Evolutionary conservation across 2,329 filamentous ascomycete genomes (phyloP).

Genomic region (Aspergillus proliferans): DNA sequence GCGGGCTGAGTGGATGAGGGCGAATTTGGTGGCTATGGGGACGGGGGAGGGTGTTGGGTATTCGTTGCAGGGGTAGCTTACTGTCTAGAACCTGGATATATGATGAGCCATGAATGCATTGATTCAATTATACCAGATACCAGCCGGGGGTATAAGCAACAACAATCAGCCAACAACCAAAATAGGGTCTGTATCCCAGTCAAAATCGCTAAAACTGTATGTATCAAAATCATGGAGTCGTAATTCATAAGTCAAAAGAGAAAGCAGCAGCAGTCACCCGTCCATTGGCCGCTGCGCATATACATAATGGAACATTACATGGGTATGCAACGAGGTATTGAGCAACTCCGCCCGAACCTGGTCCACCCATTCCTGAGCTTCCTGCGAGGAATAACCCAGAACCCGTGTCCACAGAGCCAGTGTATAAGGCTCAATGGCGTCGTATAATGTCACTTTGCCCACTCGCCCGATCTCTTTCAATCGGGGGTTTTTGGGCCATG

Average conservation of each 20-base stretch:
- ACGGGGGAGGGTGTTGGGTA: conserved; percentile 40
- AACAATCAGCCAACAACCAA: too few relatives aligned
- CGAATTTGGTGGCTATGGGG: conserved; percentile 41
- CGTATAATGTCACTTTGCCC: conserved; percentile 23
- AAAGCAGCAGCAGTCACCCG: conserved; percentile 1
- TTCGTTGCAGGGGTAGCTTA: conserved; percentile 34
- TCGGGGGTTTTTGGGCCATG: conserved; percentile 28
- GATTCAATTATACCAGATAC: too few relatives aligned
- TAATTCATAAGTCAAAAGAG: neutral
- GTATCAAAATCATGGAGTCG: neutral
- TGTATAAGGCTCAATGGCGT: conserved; percentile 33
- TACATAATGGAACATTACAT: conserved; percentile 25
- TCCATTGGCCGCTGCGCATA: conserved; percentile 26
- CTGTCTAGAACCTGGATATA: neutral
- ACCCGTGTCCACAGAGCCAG: conserved; percentile 34
- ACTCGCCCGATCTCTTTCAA: conserved; percentile 31
- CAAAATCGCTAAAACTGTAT: too few relatives aligned
- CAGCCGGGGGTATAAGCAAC: too few relatives aligned
- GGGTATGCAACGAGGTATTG: conserved; percentile 20
- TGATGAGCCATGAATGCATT: too few relatives aligned
- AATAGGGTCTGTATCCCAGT: too few relatives aligned
- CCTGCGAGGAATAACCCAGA: conserved; percentile 26
- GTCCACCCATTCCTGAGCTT: conserved; percentile 24
- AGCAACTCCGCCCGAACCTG: conserved; percentile 23
- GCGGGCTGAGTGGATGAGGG: conserved; percentile 39